Evolutionary conservation across 2,329 filamentous ascomycete genomes (phyloP).

Genomic region (Daldinia eschscholtzii): DNA sequence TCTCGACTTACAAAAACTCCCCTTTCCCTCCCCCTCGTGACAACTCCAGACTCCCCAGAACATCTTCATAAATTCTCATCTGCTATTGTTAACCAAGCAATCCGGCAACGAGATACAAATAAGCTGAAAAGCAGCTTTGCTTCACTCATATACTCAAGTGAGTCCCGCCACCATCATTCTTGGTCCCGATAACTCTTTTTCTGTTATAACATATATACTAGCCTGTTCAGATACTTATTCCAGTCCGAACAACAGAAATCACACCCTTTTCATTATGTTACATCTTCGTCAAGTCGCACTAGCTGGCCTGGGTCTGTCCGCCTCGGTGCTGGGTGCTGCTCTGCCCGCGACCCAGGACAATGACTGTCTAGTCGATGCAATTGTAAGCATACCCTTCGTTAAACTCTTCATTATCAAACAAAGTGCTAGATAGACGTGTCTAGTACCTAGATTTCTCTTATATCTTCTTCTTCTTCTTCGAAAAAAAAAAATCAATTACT

Average conservation of each 20-base stretch:
- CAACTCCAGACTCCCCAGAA: background rate
- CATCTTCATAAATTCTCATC: background rate
- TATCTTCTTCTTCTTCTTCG: background rate
- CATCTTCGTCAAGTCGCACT: background rate
- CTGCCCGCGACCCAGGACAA: background rate
- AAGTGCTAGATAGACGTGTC: background rate
- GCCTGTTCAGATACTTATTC: background rate
- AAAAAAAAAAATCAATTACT: background rate
- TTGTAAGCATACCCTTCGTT: background rate
- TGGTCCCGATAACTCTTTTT: background rate
- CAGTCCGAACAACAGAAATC: background rate
- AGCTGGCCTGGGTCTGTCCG: constrained; percentile 4
- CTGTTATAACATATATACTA: background rate
- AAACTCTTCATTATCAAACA: background rate
- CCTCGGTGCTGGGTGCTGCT: constrained; percentile 8
- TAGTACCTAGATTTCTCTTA: too few relatives aligned
- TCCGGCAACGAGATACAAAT: background rate
- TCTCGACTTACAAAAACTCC: constrained; percentile 6
- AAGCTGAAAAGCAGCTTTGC: background rate
- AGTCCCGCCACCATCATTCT: background rate
- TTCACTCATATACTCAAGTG: constrained; percentile 6
- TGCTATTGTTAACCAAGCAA: background rate
- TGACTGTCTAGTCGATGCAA: background rate
- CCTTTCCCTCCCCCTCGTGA: background rate
- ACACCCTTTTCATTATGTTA: constrained; percentile 15